Base-by-base conservation (phyloP, 495 filamentous ascomycete genomes). In the Tuber indicum region DNA sequence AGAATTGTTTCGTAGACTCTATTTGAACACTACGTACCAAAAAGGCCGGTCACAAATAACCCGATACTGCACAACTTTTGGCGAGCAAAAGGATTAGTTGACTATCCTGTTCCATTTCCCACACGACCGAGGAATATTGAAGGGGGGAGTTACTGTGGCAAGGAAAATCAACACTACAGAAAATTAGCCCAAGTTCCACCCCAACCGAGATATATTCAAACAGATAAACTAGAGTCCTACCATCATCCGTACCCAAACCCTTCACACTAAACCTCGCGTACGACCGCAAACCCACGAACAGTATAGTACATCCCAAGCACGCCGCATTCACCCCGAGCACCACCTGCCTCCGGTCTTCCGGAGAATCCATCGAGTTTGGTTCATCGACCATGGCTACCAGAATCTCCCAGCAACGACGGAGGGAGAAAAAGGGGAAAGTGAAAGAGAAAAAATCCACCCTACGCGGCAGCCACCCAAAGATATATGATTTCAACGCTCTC, bases 171-270 rank as follows among this genome's bases (percentile, higher is more conserved):
- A 74, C 71, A 76, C 78, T 80, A 26, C 26, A 45, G 46, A 49
- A 4, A 72, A 62, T 81, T 74, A 81, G 66, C 43, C 72, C 69
- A 45, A 49, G 10, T 7, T 49, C 69, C 39, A 41, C 43, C 52
- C 41, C 32, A 73, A 71, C 73, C 21, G 14, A 46, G 41, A 75
- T 36, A 73, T 45, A 45, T 41, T 26, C 23, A 16, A 36, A 21
- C 26, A 42, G n/a, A 45, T 62, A 19, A 17, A 26, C 36, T 36
- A 17, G 26, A 21, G 73, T 32, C 77, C 43, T 80, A 80, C 78
- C 12, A 79, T 80, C 78, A 80, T 80, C 78, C 77, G 43, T 74
- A 45, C 78, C 74, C 71, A 80, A 74, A 71, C 77, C 71, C 23
- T 66, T 66, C 58, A 66, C 32, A 66, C 58, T 36, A 66, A 66